These are phyloP conservation scores for Paecilomyces sp. DNA, from an alignment of 2,329 filamentous ascomycete genomes.

Conservation along the genomic window DNA sequence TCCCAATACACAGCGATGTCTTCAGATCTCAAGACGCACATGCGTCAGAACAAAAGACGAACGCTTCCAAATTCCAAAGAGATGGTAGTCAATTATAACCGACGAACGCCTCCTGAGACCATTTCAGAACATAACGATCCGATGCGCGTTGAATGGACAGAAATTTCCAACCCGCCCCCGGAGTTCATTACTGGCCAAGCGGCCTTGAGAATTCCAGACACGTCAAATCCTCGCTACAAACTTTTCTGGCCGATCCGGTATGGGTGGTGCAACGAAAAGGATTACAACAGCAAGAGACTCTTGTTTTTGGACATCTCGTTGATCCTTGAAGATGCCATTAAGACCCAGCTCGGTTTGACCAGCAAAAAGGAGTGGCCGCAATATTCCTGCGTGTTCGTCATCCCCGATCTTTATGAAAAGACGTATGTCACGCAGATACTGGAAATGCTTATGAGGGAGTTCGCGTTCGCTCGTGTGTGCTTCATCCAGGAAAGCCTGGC, in stretches of 20 bases:
- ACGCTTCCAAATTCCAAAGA: constrained; percentile 97
- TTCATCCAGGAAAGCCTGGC: constrained; percentile 96
- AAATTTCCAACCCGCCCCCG: constrained; percentile 61
- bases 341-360: constrained; percentile 71
- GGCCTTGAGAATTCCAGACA: constrained; percentile 80
- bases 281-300: constrained; percentile 72
- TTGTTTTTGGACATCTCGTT: constrained; percentile 82
- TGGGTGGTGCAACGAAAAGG: constrained; percentile 84
- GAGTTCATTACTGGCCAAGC: constrained; percentile 74
- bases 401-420: constrained; percentile 95
- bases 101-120: constrained; percentile 70
- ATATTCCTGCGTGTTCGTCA: constrained; percentile 94
- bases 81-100: constrained; percentile 89
- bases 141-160: constrained; percentile 91
- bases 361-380: constrained; percentile 76
- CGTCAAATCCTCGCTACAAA: constrained; percentile 82
- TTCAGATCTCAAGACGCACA: constrained; percentile 77
- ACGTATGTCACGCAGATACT: constrained; percentile 79
- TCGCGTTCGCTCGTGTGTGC: constrained; percentile 80
- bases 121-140: constrained; percentile 95
- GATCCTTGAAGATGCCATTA: constrained; percentile 79
- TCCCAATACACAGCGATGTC: constrained; percentile 71
- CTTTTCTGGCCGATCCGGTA: constrained; percentile 85
- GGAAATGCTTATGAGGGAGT: constrained; percentile 78
- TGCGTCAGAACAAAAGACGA: constrained; percentile 89